A percentile compares a stretch with the other conserved stretches of the same genome.
These are phyloP conservation scores for Sphaerulina musiva DNA, from an alignment of 2,329 filamentous ascomycete species.

Conservation along the genomic window DNA sequence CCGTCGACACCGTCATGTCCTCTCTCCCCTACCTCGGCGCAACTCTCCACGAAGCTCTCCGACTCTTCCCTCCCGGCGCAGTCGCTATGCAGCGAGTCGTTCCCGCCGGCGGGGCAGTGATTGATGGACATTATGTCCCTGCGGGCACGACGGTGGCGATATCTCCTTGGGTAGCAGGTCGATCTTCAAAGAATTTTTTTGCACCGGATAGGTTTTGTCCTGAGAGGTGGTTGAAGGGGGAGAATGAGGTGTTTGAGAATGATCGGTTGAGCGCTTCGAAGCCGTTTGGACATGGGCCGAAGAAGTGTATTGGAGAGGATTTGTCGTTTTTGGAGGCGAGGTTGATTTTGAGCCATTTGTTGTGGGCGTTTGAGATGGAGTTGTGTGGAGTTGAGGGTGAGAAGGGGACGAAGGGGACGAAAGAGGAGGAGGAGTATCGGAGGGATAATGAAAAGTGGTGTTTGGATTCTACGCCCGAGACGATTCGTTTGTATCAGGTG, in stretches of 20 bases:
- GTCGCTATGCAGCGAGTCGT: not conserved
- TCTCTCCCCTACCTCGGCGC: constrained; percentile 1
- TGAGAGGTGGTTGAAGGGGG: not conserved
- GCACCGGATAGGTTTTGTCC: not conserved
- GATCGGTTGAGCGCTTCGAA: constrained; percentile 14
- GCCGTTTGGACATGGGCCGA: constrained; percentile 22
- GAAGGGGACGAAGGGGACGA: no score
- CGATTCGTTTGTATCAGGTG: constrained; percentile 3
- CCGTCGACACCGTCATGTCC: not conserved
- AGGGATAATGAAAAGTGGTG: not conserved
- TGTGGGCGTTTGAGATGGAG: not conserved
- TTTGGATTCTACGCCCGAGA: not conserved
- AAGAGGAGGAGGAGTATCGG: not conserved
- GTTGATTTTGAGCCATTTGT: constrained; percentile 7
- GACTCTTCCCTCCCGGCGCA: not conserved
- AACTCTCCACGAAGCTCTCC: constrained; percentile 11
- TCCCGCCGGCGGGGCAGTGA: not conserved
- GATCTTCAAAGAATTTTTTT: not conserved
- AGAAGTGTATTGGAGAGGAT: constrained; percentile 23
- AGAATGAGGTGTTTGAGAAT: not conserved
- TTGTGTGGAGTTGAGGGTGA: not conserved
- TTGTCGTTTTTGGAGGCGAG: constrained; percentile 36
- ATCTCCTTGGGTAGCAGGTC: not conserved
- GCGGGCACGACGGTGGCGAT: not conserved
- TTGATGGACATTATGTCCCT: not conserved